These are phyloP conservation scores for Venturia carpophila DNA, from an alignment of 2,329 filamentous ascomycete species.

Conservation along the genomic window DNA sequence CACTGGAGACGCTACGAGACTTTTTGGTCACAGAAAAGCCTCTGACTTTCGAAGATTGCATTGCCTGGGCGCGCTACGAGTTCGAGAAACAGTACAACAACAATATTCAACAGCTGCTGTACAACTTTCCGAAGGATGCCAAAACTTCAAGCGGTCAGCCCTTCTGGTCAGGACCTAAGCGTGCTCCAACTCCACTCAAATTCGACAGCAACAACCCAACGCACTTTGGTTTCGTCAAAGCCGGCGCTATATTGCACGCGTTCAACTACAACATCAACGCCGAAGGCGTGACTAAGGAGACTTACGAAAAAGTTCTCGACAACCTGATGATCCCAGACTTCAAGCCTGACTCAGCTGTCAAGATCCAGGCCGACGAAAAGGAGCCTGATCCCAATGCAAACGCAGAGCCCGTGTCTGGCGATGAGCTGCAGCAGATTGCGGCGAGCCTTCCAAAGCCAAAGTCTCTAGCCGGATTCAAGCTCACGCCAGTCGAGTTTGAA, in stretches of 20 bases:
- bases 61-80: constrained; percentile 85
- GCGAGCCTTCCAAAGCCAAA: constrained; percentile 69
- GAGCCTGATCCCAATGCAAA: constrained; percentile 84
- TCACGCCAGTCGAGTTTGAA: constrained; percentile 91
- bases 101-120: constrained; percentile 86
- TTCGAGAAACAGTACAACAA: constrained; percentile 98
- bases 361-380: constrained; percentile 93
- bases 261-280: constrained; percentile 97
- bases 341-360: constrained; percentile 78
- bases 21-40: constrained; percentile 89
- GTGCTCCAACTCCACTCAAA: constrained; percentile 82
- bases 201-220: constrained; percentile 80
- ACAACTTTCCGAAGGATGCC: constrained; percentile 95
- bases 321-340: constrained; percentile 96
- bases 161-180: constrained; percentile 98
- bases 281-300: constrained; percentile 60
- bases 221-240: constrained; percentile 80
- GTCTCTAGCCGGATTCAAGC: constrained; percentile 76
- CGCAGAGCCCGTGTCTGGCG: constrained; percentile 56
- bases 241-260: constrained; percentile 85
- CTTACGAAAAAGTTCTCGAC: constrained; percentile 74
- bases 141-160: constrained; percentile 78
- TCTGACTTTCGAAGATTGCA: constrained; percentile 87
- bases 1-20: constrained; percentile 80
- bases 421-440: constrained; percentile 63